Percentiles rank a stretch among this genome's conserved stretches.
These are phyloP conservation scores for Ophiostoma perfectum DNA, from an alignment of 2,329 filamentous ascomycete species.

Conservation along the genomic window DNA sequence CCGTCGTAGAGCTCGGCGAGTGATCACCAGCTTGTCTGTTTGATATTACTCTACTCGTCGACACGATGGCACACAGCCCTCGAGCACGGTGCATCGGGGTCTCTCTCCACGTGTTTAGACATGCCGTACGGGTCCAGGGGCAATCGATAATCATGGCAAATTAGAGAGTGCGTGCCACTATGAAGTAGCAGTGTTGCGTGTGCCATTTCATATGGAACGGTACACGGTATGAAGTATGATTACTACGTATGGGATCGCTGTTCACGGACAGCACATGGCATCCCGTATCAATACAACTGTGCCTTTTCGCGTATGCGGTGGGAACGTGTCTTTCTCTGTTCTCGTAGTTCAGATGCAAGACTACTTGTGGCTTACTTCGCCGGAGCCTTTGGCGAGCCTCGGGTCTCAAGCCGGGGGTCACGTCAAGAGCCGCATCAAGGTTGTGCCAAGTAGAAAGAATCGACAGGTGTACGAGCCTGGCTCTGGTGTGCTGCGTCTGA, in stretches of 20 bases:
- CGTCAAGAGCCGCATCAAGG: conserved; percentile 1
- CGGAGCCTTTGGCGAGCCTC: background rate
- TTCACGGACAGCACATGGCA: background rate
- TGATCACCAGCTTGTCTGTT: no score
- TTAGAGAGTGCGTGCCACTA: background rate
- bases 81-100: no score
- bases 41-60: no score
- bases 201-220: background rate
- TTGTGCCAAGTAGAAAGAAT: background rate
- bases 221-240: background rate
- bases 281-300: background rate
- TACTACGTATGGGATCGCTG: background rate
- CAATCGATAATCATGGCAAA: background rate
- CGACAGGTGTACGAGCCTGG: background rate
- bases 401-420: background rate
- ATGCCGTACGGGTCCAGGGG: background rate
- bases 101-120: background rate
- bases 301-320: no score
- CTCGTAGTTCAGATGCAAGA: no score
- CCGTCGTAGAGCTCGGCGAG: no score
- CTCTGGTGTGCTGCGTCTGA: background rate
- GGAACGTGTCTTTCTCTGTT: no score
- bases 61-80: no score
- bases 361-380: no score
- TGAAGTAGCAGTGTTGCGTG: background rate